These are phyloP conservation scores for Gloeopeniophorella convolvens DNA, from an alignment of 768 basidiomycete species.

Conservation along the genomic window DNA sequence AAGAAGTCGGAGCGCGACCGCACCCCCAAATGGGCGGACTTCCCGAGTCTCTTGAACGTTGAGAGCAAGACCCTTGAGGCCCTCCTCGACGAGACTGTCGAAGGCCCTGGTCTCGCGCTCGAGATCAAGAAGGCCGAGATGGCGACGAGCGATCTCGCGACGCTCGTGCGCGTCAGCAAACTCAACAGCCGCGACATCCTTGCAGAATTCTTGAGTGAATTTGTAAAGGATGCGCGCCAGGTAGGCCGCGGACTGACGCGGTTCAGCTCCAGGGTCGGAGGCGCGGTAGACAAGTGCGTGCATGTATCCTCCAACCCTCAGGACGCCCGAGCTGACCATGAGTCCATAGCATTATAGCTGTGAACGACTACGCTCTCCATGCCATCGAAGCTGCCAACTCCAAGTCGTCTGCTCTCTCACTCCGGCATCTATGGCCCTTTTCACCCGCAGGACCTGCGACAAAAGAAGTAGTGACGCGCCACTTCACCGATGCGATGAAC, in stretches of 20 bases:
- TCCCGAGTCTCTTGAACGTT: constrained; percentile 50
- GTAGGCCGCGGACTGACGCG: constrained; percentile 54
- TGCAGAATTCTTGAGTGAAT: constrained; percentile 43
- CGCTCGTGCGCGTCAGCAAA: constrained; percentile 56
- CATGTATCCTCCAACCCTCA: neutral
- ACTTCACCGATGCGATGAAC: constrained; percentile 60
- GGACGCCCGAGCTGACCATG: neutral
- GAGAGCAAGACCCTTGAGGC: constrained; percentile 60
- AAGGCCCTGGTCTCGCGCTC: constrained; percentile 53
- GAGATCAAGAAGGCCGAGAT: constrained; percentile 74
- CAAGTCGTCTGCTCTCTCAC: constrained; percentile 25
- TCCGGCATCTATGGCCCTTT: constrained; percentile 28
- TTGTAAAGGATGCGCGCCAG: constrained; percentile 55
- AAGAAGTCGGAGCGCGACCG: neutral
- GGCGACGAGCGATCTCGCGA: constrained; percentile 62
- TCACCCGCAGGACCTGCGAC: constrained; percentile 26
- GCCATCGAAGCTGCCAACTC: constrained; percentile 39
- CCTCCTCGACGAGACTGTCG: constrained; percentile 51
- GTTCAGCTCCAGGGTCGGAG: constrained; percentile 60
- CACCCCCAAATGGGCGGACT: constrained; percentile 47
- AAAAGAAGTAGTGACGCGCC: constrained; percentile 41
- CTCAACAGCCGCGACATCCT: constrained; percentile 54
- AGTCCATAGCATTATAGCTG: constrained; percentile 53
- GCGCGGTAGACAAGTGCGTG: constrained; percentile 66
- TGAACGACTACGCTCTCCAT: constrained; percentile 64